A percentile compares a stretch with the other conserved stretches of the same genome.
phyloP scores from a whole-genome alignment of 2,329 filamentous ascomycete genomes.

The Cryphonectria japonica region DNA sequence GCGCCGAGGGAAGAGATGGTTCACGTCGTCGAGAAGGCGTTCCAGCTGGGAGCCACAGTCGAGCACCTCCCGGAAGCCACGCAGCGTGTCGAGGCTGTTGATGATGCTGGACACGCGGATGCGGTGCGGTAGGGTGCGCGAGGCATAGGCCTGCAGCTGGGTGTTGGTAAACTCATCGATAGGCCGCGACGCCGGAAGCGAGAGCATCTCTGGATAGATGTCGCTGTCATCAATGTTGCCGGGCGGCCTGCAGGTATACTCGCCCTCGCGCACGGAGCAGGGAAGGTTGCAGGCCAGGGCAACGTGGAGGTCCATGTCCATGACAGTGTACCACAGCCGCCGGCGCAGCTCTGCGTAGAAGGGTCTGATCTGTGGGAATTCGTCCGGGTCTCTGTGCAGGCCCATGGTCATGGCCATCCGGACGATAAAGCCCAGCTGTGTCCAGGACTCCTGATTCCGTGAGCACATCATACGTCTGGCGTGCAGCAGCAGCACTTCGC shows the following conservation, averaged over 20 bases:
- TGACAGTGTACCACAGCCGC: conserved; percentile 60
- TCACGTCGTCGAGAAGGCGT: conserved; percentile 57
- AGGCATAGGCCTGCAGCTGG: conserved; percentile 58
- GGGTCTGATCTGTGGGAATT: conserved; percentile 53
- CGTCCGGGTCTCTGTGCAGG: conserved; percentile 59
- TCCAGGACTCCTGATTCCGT: conserved; percentile 56
- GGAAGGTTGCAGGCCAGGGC: conserved; percentile 58
- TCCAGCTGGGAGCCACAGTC: conserved; percentile 59
- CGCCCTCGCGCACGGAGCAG: conserved; percentile 54
- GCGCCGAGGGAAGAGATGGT: conserved; percentile 52
- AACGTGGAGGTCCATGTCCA: conserved; percentile 60
- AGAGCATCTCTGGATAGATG: conserved; percentile 50
- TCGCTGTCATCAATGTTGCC: conserved; percentile 58
- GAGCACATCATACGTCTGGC: conserved; percentile 55
- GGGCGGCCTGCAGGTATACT: conserved; percentile 57
- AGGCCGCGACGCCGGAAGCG: conserved; percentile 53
- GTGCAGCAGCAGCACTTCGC: conserved; percentile 57
- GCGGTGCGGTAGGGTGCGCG: conserved; percentile 53
- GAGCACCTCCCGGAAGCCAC: conserved; percentile 57
- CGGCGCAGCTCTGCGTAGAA: conserved; percentile 58
- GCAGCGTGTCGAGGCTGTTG: conserved; percentile 54
- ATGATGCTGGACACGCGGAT: conserved; percentile 55
- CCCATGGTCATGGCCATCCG: conserved; percentile 65
- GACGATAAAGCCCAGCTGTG: conserved; percentile 57
- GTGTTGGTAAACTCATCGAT: conserved; percentile 57